Evolutionary conservation across 2,329 filamentous ascomycete species (phyloP).

Genomic region (Scortechinia acanthostroma): DNA sequence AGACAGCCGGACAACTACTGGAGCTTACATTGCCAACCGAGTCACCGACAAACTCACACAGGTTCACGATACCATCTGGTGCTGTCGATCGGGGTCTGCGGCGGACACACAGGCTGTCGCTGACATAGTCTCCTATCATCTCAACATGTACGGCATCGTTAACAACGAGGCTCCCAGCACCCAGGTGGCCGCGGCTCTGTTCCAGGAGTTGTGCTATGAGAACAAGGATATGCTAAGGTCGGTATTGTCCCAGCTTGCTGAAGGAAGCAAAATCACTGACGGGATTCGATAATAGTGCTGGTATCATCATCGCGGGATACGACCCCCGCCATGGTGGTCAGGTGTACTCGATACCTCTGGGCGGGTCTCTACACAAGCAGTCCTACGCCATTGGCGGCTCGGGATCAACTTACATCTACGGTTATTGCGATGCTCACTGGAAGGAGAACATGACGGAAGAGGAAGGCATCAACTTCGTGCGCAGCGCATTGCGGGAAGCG

Average conservation of each 20-base stretch:
- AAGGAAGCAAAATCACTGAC: neutral
- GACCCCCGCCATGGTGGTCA: slow-evolving; percentile 91
- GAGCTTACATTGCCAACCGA: slow-evolving; percentile 96
- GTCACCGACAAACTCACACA: slow-evolving; percentile 98
- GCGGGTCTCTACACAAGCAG: slow-evolving; percentile 95
- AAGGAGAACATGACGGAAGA: slow-evolving; percentile 86
- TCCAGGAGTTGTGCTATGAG: slow-evolving; percentile 95
- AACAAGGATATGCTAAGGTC: slow-evolving; percentile 93
- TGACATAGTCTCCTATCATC: slow-evolving; percentile 94
- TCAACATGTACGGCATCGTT: slow-evolving; percentile 83
- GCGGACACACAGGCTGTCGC: slow-evolving; percentile 97
- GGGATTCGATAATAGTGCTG: slow-evolving; percentile 52
- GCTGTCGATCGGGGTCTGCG: slow-evolving; percentile 93
- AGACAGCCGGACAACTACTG: slow-evolving; percentile 94
- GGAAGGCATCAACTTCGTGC: slow-evolving; percentile 87
- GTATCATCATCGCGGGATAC: slow-evolving; percentile 97
- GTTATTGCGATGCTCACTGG: slow-evolving; percentile 96
- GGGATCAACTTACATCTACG: slow-evolving; percentile 98
- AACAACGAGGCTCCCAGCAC: slow-evolving; percentile 89
- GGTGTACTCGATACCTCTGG: slow-evolving; percentile 93
- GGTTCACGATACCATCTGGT: slow-evolving; percentile 99
- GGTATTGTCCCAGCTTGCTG: slow-evolving; percentile 23
- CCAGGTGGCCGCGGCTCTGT: slow-evolving; percentile 88
- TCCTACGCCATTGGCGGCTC: slow-evolving; percentile 91
- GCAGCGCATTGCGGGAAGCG: slow-evolving; percentile 80